These are phyloP conservation scores for Lactifluus rugatus DNA, from an alignment of 768 basidiomycete species.

Conservation along the genomic window DNA sequence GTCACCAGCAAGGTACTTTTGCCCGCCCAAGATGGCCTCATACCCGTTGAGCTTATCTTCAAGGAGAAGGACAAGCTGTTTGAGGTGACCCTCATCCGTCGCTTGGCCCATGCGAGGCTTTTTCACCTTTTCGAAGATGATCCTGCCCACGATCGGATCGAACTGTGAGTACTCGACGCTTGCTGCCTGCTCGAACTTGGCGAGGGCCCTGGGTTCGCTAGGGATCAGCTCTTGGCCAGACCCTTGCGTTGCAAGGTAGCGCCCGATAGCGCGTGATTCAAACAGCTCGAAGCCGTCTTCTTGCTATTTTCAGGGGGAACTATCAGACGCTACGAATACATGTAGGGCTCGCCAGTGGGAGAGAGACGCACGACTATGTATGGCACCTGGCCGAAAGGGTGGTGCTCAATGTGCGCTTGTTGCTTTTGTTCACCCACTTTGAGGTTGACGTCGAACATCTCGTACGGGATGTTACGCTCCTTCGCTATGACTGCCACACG, in stretches of 20 bases:
- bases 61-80: neutral
- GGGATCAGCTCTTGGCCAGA: constrained; percentile 20
- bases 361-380: constrained; percentile 1
- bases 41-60: constrained; percentile 2
- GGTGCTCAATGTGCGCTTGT: neutral
- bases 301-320: neutral
- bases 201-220: constrained; percentile 20
- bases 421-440: neutral
- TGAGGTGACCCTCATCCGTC: neutral
- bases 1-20: constrained; percentile 15
- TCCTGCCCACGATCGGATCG: neutral
- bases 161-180: constrained; percentile 22
- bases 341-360: neutral
- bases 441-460: neutral
- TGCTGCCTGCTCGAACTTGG: constrained; percentile 25
- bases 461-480: constrained; percentile 4
- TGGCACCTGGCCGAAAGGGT: constrained; percentile 15
- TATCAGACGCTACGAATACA: neutral
- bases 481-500: constrained; percentile 9
- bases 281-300: constrained; percentile 25
- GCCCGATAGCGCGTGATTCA: constrained; percentile 24
- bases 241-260: constrained; percentile 22
- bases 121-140: neutral
- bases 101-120: neutral
- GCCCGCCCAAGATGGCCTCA: constrained; percentile 6